Conservation (phyloP, 495 filamentous ascomycete species). For the Penicillium robsamsonii region DNA sequence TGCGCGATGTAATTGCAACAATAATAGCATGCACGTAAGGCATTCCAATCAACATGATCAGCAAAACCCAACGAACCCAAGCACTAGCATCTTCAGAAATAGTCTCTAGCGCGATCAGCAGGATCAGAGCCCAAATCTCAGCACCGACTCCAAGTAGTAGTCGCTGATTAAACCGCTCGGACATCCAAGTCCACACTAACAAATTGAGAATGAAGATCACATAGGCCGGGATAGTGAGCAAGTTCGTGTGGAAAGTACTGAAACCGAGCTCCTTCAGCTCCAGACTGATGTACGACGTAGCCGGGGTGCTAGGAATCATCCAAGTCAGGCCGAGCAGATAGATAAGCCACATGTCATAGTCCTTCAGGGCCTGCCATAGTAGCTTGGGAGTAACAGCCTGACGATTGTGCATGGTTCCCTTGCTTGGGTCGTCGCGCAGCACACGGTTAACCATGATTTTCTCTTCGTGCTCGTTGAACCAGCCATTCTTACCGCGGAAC, state of each 20-base stretch:
- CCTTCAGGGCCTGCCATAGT: constrained; percentile 58
- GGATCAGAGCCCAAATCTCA: constrained; percentile 56
- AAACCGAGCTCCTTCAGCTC: constrained; percentile 60
- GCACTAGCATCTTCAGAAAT: constrained; percentile 35
- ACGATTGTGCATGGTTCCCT: constrained; percentile 59
- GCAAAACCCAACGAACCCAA: constrained; percentile 54
- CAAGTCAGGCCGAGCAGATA: constrained; percentile 61
- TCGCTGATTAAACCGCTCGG: constrained; percentile 52
- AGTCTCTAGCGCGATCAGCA: constrained; percentile 50
- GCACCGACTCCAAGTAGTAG: constrained; percentile 49
- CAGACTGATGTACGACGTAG: constrained; percentile 60
- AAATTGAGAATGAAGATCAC: constrained; percentile 47
- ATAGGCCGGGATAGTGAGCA: constrained; percentile 65
- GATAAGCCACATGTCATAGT: constrained; percentile 72
- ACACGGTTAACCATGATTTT: constrained; percentile 60
- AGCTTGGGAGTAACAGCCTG: constrained; percentile 57
- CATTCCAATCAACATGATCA: constrained; percentile 54
- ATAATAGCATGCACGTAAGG: constrained; percentile 66
- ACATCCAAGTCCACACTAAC: constrained; percentile 51
- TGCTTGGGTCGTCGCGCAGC: constrained; percentile 62
- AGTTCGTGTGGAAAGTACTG: constrained; percentile 63
- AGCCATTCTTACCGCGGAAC: constrained; percentile 65
- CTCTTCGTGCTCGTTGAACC: constrained; percentile 61
- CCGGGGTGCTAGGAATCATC: constrained; percentile 53
- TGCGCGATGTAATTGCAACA: constrained; percentile 64